Base-by-base conservation (phyloP, 805 yeast genomes). In the Dipodascus albidus region DNA sequence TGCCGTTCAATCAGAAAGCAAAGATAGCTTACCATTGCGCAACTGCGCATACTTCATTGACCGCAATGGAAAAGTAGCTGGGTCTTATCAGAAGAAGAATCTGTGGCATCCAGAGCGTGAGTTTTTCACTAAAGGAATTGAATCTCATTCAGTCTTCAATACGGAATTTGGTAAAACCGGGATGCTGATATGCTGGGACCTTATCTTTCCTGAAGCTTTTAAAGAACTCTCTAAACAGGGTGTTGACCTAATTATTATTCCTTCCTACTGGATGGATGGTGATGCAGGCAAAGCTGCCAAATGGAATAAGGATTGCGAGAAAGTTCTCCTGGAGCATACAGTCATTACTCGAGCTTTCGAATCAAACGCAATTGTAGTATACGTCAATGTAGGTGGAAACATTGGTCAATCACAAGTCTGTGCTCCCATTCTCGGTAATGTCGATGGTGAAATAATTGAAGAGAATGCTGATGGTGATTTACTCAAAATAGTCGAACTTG, bases 101-200 rank as follows among this genome's bases (percentile, higher is more conserved):
- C 11, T 52, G 3, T 52, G 54, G 54, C 54, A 52, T 33, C 22
- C 52, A 9, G 54, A 52, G 51, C 54, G 54, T 15, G 31, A 23
- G 21, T 21, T 9, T 4, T 52, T 52, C 21, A 21, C 38, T 9
- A 52, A 52, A 20, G 54, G 54, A 20, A 15, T 6, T 3, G 54
- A 47, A 21, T n/a, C 27, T 17, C 54, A 52, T 21, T 21, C 20
- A 2, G 51, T 48, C 19, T 52, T 52, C 17, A 48, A 52, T 15
- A 52, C 54, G n/a, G 54, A 52, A 22, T 52, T 52, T 48, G 54
- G 54, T 42, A 47, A 48, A 23, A 47, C 47, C 2, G 54, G 54
- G 8, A 27, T 52, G 23, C 47, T 52, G 15, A 21, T 52, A 3
- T 52, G 54, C 24, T 52, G 54, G 54, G 54, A 52, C 24, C 19